Evolutionary conservation across 106 monocot species (phyloP).

Genomic region (Amphibolis antarctica): DNA sequence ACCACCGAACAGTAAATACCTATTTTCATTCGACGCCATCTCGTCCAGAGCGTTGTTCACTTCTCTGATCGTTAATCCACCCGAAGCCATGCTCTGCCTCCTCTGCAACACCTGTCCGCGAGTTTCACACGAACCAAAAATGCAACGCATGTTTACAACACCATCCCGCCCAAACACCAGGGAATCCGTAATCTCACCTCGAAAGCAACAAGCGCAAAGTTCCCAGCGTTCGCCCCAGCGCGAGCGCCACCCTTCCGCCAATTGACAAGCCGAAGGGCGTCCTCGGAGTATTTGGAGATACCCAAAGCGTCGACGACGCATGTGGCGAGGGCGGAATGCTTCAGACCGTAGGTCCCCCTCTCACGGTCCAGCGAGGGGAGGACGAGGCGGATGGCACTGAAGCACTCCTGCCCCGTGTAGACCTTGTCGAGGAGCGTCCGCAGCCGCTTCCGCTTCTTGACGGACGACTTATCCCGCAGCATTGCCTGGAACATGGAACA

Average conservation of each 20-base stretch:
- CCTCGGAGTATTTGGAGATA: slow-evolving; percentile 79
- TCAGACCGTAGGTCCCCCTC: slow-evolving; percentile 88
- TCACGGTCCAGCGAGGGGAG: slow-evolving; percentile 83
- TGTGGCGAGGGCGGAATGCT: slow-evolving; percentile 65
- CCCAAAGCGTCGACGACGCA: slow-evolving; percentile 77
- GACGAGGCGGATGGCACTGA: slow-evolving; percentile 75
- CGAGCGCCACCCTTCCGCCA: slow-evolving; percentile 84
- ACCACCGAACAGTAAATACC: too few relatives aligned
- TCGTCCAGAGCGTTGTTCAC: slow-evolving; percentile 75
- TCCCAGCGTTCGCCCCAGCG: slow-evolving; percentile 72
- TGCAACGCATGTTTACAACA: neutral
- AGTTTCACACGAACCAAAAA: neutral
- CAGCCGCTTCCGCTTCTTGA: slow-evolving; percentile 67
- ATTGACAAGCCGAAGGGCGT: slow-evolving; percentile 68
- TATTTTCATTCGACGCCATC: slow-evolving; percentile 19
- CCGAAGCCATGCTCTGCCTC: slow-evolving; percentile 69
- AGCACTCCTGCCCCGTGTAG: slow-evolving; percentile 68
- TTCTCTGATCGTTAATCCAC: slow-evolving; percentile 72
- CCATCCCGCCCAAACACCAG: neutral
- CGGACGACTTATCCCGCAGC: slow-evolving; percentile 57
- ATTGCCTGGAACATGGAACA: slow-evolving; percentile 98
- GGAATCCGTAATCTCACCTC: slow-evolving; percentile 28
- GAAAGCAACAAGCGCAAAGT: slow-evolving; percentile 74
- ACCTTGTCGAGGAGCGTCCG: slow-evolving; percentile 78
- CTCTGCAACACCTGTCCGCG: slow-evolving; percentile 57